A percentile compares a stretch with the other conserved stretches of the same genome.
Conservation (phyloP, 164 flowering plant genomes). For the Tinospora cordifolia region DNA sequence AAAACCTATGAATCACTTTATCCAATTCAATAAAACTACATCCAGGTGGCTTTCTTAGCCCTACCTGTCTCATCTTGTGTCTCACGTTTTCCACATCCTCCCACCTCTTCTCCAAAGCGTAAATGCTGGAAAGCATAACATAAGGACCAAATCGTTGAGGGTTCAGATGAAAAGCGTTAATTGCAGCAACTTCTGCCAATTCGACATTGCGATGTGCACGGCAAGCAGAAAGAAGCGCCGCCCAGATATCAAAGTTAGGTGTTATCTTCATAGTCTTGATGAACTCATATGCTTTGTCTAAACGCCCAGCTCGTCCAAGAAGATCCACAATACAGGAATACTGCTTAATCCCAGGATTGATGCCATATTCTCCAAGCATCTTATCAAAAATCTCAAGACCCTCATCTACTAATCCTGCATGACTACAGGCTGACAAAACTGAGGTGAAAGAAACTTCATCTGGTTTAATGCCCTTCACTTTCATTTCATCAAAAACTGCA, state of each 20-base stretch:
- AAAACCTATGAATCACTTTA: conserved; percentile 28
- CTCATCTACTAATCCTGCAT: conserved; percentile 39
- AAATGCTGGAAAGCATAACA: conserved; percentile 34
- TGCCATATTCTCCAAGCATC: conserved; percentile 23
- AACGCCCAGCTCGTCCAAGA: conserved; percentile 39
- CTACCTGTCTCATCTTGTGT: conserved; percentile 20
- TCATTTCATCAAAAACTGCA: conserved; percentile 27
- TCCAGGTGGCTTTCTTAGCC: conserved; percentile 34
- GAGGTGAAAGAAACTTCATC: conserved; percentile 40
- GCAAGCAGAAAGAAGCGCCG: conserved; percentile 41
- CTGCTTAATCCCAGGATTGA: conserved; percentile 30
- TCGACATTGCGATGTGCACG: conserved; percentile 29
- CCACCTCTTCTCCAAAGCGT: conserved; percentile 41
- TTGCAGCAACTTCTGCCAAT: conserved; percentile 37
- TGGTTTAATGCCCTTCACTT: conserved; percentile 23
- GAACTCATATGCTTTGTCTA: conserved; percentile 37
- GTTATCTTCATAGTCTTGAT: conserved; percentile 27
- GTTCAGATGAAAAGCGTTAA: conserved; percentile 25
- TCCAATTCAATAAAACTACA: conserved; percentile 39
- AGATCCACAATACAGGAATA: conserved; percentile 45
- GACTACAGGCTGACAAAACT: conserved; percentile 47
- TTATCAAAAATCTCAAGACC: conserved; percentile 30
- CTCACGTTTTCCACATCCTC: conserved; percentile 39
- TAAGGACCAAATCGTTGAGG: conserved; percentile 30
- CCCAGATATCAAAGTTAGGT: conserved; percentile 38